Conservation (phyloP, 345 rosid genomes). For the Ceriops decandra region DNA sequence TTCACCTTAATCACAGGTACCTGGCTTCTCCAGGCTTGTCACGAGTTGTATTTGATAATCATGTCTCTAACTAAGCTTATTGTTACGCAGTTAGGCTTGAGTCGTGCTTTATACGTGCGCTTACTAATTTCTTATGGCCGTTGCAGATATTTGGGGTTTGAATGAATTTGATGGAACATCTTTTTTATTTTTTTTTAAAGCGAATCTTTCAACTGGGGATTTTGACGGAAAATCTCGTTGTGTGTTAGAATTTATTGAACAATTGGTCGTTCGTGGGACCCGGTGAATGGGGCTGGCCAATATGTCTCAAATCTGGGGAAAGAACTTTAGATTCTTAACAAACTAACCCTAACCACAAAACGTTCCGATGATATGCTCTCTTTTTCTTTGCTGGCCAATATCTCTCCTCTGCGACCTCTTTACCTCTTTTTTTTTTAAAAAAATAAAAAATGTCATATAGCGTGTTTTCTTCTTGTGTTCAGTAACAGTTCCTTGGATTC, state of each 20-base stretch:
- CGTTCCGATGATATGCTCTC: neutral
- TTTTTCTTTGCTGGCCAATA: neutral
- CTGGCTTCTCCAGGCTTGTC: neutral
- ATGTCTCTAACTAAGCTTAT: neutral
- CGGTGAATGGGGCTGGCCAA: slow-evolving; percentile 15
- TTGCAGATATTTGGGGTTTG: neutral
- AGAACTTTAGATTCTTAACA: slow-evolving; percentile 43
- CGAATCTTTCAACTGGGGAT: neutral
- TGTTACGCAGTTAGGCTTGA: too few relatives aligned
- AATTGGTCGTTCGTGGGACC: slow-evolving; percentile 23
- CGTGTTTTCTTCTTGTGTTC: slow-evolving; percentile 14
- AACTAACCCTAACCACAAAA: slow-evolving; percentile 53
- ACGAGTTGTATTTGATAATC: too few relatives aligned
- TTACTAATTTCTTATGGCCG: neutral
- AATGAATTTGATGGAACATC: neutral
- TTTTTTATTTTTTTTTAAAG: neutral
- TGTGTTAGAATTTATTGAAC: slow-evolving; percentile 7
- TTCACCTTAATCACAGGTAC: slow-evolving; percentile 57
- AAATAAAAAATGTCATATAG: neutral
- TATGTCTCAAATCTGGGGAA: slow-evolving; percentile 33
- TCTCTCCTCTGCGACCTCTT: neutral
- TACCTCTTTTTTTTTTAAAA: neutral
- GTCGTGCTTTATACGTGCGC: too few relatives aligned
- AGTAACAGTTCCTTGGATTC: slow-evolving; percentile 41
- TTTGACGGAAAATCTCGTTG: slow-evolving; percentile 7